Percentiles rank a stretch among this genome's conserved stretches.
Evolutionary conservation across 306 rosid species (phyloP).

Genomic region (Lithocarpus polystachyus): DNA sequence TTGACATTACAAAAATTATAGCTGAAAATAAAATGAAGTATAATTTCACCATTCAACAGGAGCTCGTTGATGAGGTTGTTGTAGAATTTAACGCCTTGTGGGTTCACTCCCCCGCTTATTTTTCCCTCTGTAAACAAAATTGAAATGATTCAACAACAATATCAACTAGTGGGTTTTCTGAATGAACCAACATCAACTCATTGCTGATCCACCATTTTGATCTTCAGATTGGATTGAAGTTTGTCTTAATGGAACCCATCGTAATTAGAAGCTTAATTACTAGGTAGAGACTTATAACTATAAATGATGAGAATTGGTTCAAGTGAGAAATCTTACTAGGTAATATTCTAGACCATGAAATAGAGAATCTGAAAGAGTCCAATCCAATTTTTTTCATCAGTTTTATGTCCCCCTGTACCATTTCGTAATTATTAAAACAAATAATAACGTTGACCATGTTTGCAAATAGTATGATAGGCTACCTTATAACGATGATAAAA

Average conservation of each 20-base stretch:
- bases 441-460: too few relatives aligned
- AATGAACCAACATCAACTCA: too few relatives aligned
- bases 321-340: constrained; percentile 23
- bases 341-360: constrained; percentile 35
- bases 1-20: too few relatives aligned
- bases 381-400: constrained; percentile 33
- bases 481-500: constrained; percentile 44
- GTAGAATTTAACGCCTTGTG: constrained; percentile 35
- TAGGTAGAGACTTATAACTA: too few relatives aligned
- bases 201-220: too few relatives aligned
- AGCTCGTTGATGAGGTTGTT: constrained; percentile 37
- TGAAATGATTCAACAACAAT: not conserved
- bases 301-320: too few relatives aligned
- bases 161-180: too few relatives aligned
- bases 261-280: too few relatives aligned
- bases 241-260: not conserved
- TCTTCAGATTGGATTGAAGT: not conserved
- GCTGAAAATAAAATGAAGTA: too few relatives aligned
- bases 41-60: constrained; percentile 24
- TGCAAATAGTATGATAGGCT: not conserved
- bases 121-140: constrained; percentile 29
- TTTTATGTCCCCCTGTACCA: constrained; percentile 32
- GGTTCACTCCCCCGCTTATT: constrained; percentile 35
- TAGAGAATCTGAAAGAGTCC: constrained; percentile 39
- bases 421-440: not conserved